Evolutionary conservation across 208 protist genomes (phyloP).

Genomic region (Leishmania arabica): DNA sequence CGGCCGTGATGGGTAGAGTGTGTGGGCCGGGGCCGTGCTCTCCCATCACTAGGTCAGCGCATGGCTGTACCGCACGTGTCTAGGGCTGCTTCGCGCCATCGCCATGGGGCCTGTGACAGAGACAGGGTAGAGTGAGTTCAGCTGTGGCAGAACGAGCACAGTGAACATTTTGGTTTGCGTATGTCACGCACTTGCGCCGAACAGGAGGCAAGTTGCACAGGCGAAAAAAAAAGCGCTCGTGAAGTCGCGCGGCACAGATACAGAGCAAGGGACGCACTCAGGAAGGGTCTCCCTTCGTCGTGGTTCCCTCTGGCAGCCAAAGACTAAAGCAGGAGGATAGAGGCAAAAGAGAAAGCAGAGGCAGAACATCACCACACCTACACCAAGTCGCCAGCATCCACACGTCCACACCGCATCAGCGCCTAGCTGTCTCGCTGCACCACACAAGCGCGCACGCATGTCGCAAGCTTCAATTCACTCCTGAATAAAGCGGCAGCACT

Average conservation of each 20-base stretch:
- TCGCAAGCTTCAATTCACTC: slow-evolving; percentile 11
- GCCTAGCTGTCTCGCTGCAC: neutral
- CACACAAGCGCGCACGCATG: neutral
- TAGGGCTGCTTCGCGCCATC: neutral
- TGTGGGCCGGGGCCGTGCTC: neutral
- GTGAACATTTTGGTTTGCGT: neutral
- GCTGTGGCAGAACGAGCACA: neutral
- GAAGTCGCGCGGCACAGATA: neutral
- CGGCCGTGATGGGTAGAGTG: neutral
- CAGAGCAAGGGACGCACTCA: neutral
- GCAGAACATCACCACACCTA: neutral
- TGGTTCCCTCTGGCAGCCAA: neutral
- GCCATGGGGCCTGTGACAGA: neutral
- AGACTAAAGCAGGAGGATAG: neutral
- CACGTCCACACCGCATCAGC: neutral
- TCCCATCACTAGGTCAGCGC: neutral
- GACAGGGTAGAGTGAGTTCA: neutral
- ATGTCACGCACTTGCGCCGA: neutral
- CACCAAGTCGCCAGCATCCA: too few relatives aligned
- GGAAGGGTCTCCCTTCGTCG: neutral
- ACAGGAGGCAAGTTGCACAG: too few relatives aligned
- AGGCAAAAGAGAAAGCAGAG: neutral
- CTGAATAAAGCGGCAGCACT: slow-evolving; percentile 29
- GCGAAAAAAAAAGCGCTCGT: neutral
- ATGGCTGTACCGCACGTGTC: neutral